These are phyloP conservation scores for Microascus cirrosus DNA, from an alignment of 2,329 filamentous ascomycete species.

Conservation along the genomic window DNA sequence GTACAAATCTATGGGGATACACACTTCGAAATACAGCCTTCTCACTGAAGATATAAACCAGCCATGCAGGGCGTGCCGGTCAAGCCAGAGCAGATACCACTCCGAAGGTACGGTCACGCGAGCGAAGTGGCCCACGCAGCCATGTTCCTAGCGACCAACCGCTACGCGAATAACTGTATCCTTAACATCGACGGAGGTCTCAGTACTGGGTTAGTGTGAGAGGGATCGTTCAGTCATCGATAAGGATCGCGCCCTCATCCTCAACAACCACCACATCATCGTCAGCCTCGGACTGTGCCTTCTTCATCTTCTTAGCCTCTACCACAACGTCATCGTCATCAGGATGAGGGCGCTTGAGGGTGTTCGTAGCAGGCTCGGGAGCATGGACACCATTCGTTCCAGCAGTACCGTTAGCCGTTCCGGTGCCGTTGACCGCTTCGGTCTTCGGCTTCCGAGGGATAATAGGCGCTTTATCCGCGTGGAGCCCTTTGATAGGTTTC, in stretches of 20 bases:
- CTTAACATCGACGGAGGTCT: constrained; percentile 79
- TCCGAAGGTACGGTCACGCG: constrained; percentile 51
- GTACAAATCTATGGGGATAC: constrained; percentile 2
- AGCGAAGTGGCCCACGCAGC: constrained; percentile 75
- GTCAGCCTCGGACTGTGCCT: constrained; percentile 26
- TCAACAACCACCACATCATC: constrained; percentile 26
- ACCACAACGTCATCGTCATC: constrained; percentile 23
- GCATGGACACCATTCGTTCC: constrained; percentile 27
- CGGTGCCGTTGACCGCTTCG: constrained; percentile 17
- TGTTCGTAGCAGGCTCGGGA: constrained; percentile 17
- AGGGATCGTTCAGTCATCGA: constrained; percentile 42
- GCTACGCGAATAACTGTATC: constrained; percentile 79
- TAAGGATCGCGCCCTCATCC: constrained; percentile 46
- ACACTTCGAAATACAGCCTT: neutral
- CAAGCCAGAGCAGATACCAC: constrained; percentile 11
- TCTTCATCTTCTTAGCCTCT: constrained; percentile 29
- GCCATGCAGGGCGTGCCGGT: neutral
- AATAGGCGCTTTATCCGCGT: constrained; percentile 27
- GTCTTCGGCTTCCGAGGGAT: constrained; percentile 45
- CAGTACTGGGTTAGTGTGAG: constrained; percentile 45
- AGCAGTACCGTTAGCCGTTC: constrained; percentile 23
- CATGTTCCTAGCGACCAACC: constrained; percentile 63
- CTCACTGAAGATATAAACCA: neutral
- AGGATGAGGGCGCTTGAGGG: constrained; percentile 32
- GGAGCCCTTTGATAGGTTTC: constrained; percentile 42